Percentiles rank a stretch among this genome's conserved stretches.
Evolutionary conservation across 257 asterid genomes (phyloP).

Genomic region (Rehmannia glutinosa): DNA sequence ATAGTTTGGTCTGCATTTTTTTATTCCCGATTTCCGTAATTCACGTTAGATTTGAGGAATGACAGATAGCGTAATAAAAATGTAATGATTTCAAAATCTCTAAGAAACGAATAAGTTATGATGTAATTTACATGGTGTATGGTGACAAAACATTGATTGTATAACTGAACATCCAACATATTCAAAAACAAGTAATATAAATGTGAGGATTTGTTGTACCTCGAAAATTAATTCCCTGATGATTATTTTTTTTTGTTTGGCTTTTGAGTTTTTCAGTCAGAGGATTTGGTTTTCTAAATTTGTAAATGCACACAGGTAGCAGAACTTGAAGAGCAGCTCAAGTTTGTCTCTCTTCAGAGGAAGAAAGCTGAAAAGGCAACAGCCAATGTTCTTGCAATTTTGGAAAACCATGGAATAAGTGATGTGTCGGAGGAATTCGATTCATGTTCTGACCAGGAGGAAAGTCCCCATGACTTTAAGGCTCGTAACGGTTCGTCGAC

Average conservation of each 20-base stretch:
- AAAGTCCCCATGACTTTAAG: conserved; percentile 31
- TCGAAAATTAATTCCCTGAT: neutral
- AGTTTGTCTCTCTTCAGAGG: conserved; percentile 65
- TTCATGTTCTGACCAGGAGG: conserved; percentile 68
- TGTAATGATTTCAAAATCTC: neutral
- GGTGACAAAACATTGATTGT: neutral
- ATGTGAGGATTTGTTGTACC: neutral
- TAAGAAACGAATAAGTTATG: neutral
- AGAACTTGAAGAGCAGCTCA: conserved; percentile 85
- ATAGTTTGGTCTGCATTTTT: neutral
- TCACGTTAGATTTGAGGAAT: neutral
- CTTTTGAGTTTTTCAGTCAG: neutral
- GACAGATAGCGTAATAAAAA: neutral
- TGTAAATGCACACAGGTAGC: conserved; percentile 39
- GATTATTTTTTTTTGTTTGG: neutral
- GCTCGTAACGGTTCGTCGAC: conserved; percentile 28
- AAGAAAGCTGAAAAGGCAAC: conserved; percentile 95
- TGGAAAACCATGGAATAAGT: conserved; percentile 62
- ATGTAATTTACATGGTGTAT: neutral
- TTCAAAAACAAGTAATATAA: neutral
- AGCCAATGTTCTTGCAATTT: conserved; percentile 66
- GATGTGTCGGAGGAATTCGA: conserved; percentile 64
- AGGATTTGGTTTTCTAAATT: conserved; percentile 8
- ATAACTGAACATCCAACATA: neutral
- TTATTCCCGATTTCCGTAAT: too few species aligned